Percentiles rank a stretch among this genome's conserved stretches.
Evolutionary conservation across 2,329 filamentous ascomycete genomes (phyloP).

Genomic region (Tolypocladium inflatum): DNA sequence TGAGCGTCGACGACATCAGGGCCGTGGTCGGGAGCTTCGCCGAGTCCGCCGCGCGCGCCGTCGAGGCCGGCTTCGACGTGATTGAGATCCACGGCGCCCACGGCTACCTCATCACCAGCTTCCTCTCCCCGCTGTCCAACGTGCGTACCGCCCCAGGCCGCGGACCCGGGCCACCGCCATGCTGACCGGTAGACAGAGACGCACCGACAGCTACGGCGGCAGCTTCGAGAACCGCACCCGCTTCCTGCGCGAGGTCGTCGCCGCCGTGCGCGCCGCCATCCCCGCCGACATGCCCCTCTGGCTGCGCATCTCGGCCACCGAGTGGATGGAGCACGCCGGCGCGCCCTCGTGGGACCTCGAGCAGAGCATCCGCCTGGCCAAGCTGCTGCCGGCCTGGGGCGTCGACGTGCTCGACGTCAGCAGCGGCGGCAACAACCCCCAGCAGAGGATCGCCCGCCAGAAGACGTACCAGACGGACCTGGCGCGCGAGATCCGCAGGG

Average conservation of each 20-base stretch:
- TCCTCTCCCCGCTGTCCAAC: slow-evolving; percentile 51
- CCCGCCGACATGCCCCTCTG: slow-evolving; percentile 46
- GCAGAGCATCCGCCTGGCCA: slow-evolving; percentile 51
- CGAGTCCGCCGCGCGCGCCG: slow-evolving; percentile 46
- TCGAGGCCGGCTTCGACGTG: slow-evolving; percentile 64
- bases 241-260: slow-evolving; percentile 45
- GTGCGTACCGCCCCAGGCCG: slow-evolving; percentile 15
- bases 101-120: slow-evolving; percentile 58
- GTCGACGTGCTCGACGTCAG: slow-evolving; percentile 80
- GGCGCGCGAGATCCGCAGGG: slow-evolving; percentile 61
- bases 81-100: slow-evolving; percentile 61
- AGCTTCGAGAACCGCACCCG: slow-evolving; percentile 56
- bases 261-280: slow-evolving; percentile 40
- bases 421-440: slow-evolving; percentile 59
- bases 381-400: slow-evolving; percentile 60
- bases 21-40: slow-evolving; percentile 53
- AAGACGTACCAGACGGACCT: slow-evolving; percentile 68
- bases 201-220: slow-evolving; percentile 58
- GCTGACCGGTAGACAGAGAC: slow-evolving; percentile 23
- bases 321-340: slow-evolving; percentile 46
- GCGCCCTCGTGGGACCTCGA: slow-evolving; percentile 57
- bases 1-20: slow-evolving; percentile 61
- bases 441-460: slow-evolving; percentile 49
- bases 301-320: slow-evolving; percentile 50
- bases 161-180: rapidly evolving